These are phyloP conservation scores for Sordaria brevicollis DNA, from an alignment of 495 filamentous ascomycete genomes.

Conservation along the genomic window DNA sequence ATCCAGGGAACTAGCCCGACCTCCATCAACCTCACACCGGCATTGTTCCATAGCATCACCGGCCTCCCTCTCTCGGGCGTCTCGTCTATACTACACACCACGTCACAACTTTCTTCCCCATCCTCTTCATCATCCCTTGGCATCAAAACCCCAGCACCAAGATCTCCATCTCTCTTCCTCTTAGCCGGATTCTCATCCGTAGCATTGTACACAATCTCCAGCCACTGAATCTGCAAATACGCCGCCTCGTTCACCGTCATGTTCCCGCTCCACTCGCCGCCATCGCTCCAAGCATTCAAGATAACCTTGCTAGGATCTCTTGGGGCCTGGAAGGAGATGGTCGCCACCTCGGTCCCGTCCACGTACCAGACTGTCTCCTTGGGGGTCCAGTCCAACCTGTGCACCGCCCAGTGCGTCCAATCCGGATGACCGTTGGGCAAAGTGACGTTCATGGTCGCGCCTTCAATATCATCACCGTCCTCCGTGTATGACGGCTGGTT, in stretches of 20 bases:
- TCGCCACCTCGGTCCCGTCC: slow-evolving; percentile 44
- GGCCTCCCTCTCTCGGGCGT: slow-evolving; percentile 29
- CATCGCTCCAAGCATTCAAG: slow-evolving; percentile 70
- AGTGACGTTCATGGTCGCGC: slow-evolving; percentile 37
- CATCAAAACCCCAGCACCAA: neutral
- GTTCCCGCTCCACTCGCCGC: slow-evolving; percentile 62
- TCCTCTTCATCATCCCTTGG: slow-evolving; percentile 13
- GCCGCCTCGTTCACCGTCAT: slow-evolving; percentile 51
- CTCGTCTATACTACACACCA: slow-evolving; percentile 42
- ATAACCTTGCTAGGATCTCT: slow-evolving; percentile 47
- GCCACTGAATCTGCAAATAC: slow-evolving; percentile 61
- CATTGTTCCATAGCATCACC: slow-evolving; percentile 34
- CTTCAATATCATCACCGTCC: slow-evolving; percentile 33
- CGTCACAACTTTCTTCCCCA: slow-evolving; percentile 19
- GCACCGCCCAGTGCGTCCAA: slow-evolving; percentile 60
- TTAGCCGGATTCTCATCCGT: slow-evolving; percentile 12
- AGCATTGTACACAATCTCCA: slow-evolving; percentile 61
- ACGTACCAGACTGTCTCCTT: slow-evolving; percentile 57
- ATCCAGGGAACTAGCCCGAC: slow-evolving; percentile 3
- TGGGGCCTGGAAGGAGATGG: slow-evolving; percentile 54
- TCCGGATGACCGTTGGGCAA: slow-evolving; percentile 29
- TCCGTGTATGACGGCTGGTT: slow-evolving; percentile 54
- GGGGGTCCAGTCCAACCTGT: slow-evolving; percentile 63
- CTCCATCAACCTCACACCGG: slow-evolving; percentile 8
- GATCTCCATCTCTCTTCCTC: neutral